Evolutionary conservation across 441 rosid species (phyloP), one percentile per base, ranked within the genome.

Genomic region (Jatropha podagrica): DNA sequence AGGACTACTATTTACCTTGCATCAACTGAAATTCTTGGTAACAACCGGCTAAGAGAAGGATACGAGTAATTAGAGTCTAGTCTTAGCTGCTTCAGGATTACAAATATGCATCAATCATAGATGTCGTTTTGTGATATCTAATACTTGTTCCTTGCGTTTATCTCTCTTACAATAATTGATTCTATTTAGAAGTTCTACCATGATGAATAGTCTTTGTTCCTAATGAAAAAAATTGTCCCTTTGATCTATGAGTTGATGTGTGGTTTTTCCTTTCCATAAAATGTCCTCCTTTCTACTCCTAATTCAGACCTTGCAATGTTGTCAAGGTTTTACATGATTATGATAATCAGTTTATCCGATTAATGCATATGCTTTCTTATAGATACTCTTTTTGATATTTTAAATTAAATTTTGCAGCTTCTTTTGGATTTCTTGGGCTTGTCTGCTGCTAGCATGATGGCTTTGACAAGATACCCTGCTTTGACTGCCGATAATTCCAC

Each of bases 361-460:
- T 44, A 60, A 42, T 60, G n/a, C n/a, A 37, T 58, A n/a, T 5
- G 10, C 17, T 56, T 2, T 41, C 5, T 14, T 38, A 54, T 69
- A 17, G 44, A 32, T 51, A 8, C 26, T 49, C 23, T 20, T 46
- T 65, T 71, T 75, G 20, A 64, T 61, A 56, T 75, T 8, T 79
- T 73, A 65, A 51, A 18, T 26, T 37, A 40, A 40, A n/a, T 74
- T 72, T 68, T 87, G 87, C 96, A 92, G 96, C 87, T 92, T 69
- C 94, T 95, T 79, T 79, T 85, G 76, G 90, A 88, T 59, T 79
- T 79, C 74, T 81, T 92, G 75, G 80, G 77, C 77, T 85, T 90
- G 80, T 89, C 89, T 75, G 85, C 88, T 68, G 81, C 89, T 68
- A 82, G 67, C 76, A 76, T 84, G 76, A 69, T 82, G 75, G 88